Base-by-base conservation (phyloP, 768 basidiomycete genomes). In the Panaeolus papilionaceus region DNA sequence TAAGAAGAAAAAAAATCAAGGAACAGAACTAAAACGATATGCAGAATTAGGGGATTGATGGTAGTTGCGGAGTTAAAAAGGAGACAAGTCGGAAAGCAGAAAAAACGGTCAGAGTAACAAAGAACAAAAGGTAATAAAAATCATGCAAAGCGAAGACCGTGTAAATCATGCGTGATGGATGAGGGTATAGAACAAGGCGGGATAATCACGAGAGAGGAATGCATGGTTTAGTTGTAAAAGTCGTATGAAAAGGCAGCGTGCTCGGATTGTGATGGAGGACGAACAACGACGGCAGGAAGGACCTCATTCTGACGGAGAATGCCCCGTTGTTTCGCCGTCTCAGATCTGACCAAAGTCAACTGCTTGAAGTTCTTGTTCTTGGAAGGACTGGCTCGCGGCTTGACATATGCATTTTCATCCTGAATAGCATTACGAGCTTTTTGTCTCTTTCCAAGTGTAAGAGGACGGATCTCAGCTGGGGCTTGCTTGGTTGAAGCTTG, bases 311-410 rank as follows among this genome's bases (percentile, higher is more conserved):
- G 83, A 72, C 87, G 81, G 69, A 90, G 82, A 65, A 82, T 71
- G 58, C 85, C 89, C 64, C 89, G 86, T 75, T 85, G 76, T 77
- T 87, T 90, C 74, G 81, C 83, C 39, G 90, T 91, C 69, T 91
- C 89, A 40, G 86, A 88, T 70, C 89, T 81, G 61, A 79, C 80
- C 67, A 92, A 86, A 70, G 80, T 85, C 71, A 91, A 77, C 68
- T 88, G 84, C 82, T 85, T 89, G 78, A 89, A 71, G 71, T 83
- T 81, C 76, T 82, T 85, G 70, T 75, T 78, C 33, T 68, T 78
- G 68, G 69, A 69, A 70, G 73, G 68, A n/a, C 54, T 58, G 10
- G 54, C 54, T 58, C 54, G 26, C 9, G 54, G 54, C 33, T n/a
- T 37, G 47, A 68, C 67, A 66, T 71, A 75, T 39, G 76, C 78